Evolutionary conservation across 2,329 filamentous ascomycete species (phyloP), one percentile per base, ranked within the genome.

Genomic region (Exutisphaerella laricina): DNA sequence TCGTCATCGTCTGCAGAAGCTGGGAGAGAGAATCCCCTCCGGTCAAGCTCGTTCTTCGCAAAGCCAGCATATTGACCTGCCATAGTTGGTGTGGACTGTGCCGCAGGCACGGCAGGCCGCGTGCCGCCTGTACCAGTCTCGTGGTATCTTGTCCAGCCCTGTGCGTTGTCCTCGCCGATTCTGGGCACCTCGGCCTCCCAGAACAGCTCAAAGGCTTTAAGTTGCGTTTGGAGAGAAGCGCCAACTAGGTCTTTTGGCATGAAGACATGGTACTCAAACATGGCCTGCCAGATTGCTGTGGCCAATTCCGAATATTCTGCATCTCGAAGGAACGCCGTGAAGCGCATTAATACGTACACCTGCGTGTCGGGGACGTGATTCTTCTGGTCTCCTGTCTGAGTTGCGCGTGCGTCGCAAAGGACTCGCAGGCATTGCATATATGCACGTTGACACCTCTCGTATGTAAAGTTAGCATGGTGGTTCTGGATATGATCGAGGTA

Each of bases 161-260:
- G 70, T 2, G 87, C 82, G 2, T 70, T 72, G 1, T 66, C 58
- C 54, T 97, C 90, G 7, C 90, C 90, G 41, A 95, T 75, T 4
- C 90, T 78, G 0, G 84, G 71, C 0, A 79, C 73, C 58, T 96
- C 90, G 43, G 80, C 85, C 46, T 95, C 88, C 92, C 92, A 97
- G 50, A 92, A 95, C 2, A 81, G 74, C 35, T 77, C 70, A 48
- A 95, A 85, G 0, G 56, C 54, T 32, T 20, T 66, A 10, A 48
- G 50, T 1, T 34, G 33, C 7, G 43, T 41, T 36, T 37, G 50
- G 22, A 14, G 52, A 32, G 16, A 31, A 6, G 38, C 32, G 8
- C 7, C 17, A 4, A 6, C 44, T 13, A 41, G 16, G 7, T 30
- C 32, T 7, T 40, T 13, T 2, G 84, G 80, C 3, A 71, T 70